Evolutionary conservation across 2,329 filamentous ascomycete species (phyloP).

Genomic region (Salinomyces thailandicus): DNA sequence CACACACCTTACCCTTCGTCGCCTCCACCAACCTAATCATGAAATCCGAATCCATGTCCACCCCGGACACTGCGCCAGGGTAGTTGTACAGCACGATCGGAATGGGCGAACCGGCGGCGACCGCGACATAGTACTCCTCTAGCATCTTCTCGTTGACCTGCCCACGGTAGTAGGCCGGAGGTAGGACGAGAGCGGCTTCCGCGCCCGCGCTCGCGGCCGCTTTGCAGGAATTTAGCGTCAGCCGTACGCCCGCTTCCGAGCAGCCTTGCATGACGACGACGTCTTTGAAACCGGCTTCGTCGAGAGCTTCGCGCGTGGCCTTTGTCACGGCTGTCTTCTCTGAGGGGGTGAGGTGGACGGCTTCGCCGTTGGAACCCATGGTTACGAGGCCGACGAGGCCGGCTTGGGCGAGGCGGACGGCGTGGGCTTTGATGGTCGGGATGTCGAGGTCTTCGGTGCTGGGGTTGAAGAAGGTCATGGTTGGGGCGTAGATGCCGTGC

Average conservation of each 20-base stretch:
- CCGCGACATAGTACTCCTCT: conserved; percentile 60
- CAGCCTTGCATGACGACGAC: conserved; percentile 76
- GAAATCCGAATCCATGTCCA: conserved; percentile 83
- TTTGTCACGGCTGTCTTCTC: conserved; percentile 67
- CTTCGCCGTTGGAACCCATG: conserved; percentile 87
- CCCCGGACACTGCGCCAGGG: conserved; percentile 73
- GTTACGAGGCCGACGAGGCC: conserved; percentile 74
- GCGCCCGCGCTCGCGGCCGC: conserved; percentile 59
- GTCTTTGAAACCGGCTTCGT: conserved; percentile 63
- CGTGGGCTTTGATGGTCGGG: conserved; percentile 67
- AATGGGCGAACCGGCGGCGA: conserved; percentile 64
- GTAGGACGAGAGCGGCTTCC: conserved; percentile 69
- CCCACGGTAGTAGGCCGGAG: conserved; percentile 72
- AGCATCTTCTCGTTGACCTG: conserved; percentile 66
- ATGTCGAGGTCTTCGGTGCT: conserved; percentile 78
- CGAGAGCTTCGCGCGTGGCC: conserved; percentile 70
- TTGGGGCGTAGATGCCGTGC: conserved; percentile 77
- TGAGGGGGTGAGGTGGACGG: conserved; percentile 67
- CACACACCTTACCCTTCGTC: conserved; percentile 60
- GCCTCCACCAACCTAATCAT: conserved; percentile 70
- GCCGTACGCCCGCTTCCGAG: conserved; percentile 69
- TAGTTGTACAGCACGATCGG: conserved; percentile 88
- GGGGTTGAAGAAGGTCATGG: conserved; percentile 81
- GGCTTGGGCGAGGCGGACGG: conserved; percentile 62
- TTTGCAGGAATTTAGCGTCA: conserved; percentile 65